Evolutionary conservation across 495 filamentous ascomycete species (phyloP), one percentile per base, ranked within the genome.

Genomic region (Penicillium atrosanguineum): DNA sequence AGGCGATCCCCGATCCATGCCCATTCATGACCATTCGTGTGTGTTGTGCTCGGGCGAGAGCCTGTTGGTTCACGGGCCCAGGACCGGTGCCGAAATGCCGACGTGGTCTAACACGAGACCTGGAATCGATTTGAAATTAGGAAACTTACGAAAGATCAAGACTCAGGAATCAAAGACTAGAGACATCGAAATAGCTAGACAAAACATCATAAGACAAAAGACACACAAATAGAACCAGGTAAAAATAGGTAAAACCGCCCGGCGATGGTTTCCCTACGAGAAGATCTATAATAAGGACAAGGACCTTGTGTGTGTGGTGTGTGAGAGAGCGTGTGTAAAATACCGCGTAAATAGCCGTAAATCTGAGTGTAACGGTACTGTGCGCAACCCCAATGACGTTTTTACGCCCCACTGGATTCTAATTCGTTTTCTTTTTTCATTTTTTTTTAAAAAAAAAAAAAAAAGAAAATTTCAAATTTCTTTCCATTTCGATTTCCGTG

Each of bases 361-460:
- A 23, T 5, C 2, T 23, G 23, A 23, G 5, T 9, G 44, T 48
- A 47, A 18, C 20, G 29, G 40, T 45, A 50, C 36, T n/a, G 46
- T 44, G 9, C 44, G 46, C 26, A 20, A 14, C 53, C 49, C 40
- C 60, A 18, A 62, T 59, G 60, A 62, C 60, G 60, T 23, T 52
- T 47, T 14, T 19, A 25, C 1, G 26, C 12, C 15, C 40, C 23
- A 29, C 28, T 46, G 40, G n/a, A 21, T 3, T 7, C n/a, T 7
- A 19, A 5, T 20, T 21, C 19, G 1, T 20, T 15, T n/a, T 20
- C 12, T 34, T 34, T 34, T 15, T 34, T 9, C 28, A 11, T 20
- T 40, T 20, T 40, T 40, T 16, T 16, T 40, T 19, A 1, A n/a
- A n/a, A n/a, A n/a, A n/a, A n/a, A n/a, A n/a, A n/a, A n/a, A n/a